These are phyloP conservation scores for Amanita pallidorosea DNA, from an alignment of 768 basidiomycete species.

Conservation along the genomic window DNA sequence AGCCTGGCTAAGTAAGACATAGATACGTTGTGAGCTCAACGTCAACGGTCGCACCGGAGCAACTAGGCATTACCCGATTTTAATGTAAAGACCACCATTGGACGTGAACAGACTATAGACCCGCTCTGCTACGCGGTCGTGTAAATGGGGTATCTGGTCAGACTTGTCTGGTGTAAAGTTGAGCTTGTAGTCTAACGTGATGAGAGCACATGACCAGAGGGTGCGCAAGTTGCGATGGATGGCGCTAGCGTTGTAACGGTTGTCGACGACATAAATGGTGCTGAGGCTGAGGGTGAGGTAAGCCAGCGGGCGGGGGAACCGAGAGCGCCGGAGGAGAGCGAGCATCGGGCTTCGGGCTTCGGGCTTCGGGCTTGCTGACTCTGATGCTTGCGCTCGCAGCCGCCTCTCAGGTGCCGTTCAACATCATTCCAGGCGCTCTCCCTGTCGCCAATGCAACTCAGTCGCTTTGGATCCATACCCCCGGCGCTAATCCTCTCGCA, in stretches of 20 bases:
- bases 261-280: slow-evolving; percentile 34
- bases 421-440: slow-evolving; percentile 13
- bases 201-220: slow-evolving; percentile 47
- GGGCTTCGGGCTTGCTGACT: too few species aligned
- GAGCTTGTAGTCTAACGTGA: slow-evolving; percentile 77
- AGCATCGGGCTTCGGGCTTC: not conserved
- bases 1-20: slow-evolving; percentile 43
- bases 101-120: slow-evolving; percentile 66
- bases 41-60: not conserved
- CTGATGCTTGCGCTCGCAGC: not conserved
- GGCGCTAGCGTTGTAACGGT: slow-evolving; percentile 45
- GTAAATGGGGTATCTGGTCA: slow-evolving; percentile 67
- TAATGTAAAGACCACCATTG: slow-evolving; percentile 83
- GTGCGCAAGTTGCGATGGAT: slow-evolving; percentile 43
- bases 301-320: slow-evolving; percentile 16
- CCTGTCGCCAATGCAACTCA: slow-evolving; percentile 57
- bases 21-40: not conserved
- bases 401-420: not conserved
- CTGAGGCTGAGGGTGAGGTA: slow-evolving; percentile 30
- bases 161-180: slow-evolving; percentile 73
- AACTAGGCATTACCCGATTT: slow-evolving; percentile 41
- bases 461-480: slow-evolving; percentile 63
- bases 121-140: slow-evolving; percentile 74
- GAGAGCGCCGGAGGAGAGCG: not conserved
- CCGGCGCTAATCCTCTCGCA: slow-evolving; percentile 54